phyloP scores from a whole-genome alignment of 1,139 yeast species.

The Lodderomyces oxycetoniae region DNA sequence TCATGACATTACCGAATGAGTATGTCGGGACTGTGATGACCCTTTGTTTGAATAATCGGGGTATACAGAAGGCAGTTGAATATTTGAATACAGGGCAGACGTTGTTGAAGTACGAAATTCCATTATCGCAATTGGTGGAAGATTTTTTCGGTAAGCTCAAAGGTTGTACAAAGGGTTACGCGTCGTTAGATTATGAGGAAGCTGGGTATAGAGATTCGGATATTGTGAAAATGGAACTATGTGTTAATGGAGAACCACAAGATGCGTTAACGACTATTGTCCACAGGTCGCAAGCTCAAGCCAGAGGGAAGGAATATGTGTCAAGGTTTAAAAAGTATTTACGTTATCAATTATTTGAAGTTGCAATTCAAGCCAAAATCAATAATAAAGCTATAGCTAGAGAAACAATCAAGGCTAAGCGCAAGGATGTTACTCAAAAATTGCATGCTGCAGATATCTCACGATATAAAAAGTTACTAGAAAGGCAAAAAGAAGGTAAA shows the following conservation, averaged over 20 bases:
- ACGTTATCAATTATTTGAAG: constrained; percentile 82
- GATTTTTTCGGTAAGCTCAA: constrained; percentile 92
- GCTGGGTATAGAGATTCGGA: constrained; percentile 79
- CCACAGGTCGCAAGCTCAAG: constrained; percentile 73
- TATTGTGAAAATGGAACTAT: constrained; percentile 78
- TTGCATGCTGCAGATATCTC: constrained; percentile 93
- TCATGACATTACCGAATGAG: constrained; percentile 88
- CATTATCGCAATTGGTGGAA: constrained; percentile 85
- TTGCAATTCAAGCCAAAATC: constrained; percentile 89
- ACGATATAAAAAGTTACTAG: constrained; percentile 81
- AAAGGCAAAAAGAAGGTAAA: constrained; percentile 91
- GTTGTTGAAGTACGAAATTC: constrained; percentile 70
- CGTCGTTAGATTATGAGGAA: constrained; percentile 91
- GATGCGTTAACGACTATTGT: constrained; percentile 91
- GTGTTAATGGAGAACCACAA: constrained; percentile 85
- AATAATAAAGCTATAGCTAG: constrained; percentile 79
- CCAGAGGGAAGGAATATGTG: constrained; percentile 78
- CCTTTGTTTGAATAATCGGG: constrained; percentile 79
- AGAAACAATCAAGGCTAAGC: constrained; percentile 86
- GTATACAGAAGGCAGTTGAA: constrained; percentile 73
- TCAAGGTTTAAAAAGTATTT: constrained; percentile 73
- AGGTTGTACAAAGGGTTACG: constrained; percentile 88
- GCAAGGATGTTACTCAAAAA: constrained; percentile 89
- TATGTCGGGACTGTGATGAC: constrained; percentile 83
- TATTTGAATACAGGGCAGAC: constrained; percentile 82